Evolutionary conservation across 306 rosid species (phyloP).

Genomic region (Vachellia collinsii): DNA sequence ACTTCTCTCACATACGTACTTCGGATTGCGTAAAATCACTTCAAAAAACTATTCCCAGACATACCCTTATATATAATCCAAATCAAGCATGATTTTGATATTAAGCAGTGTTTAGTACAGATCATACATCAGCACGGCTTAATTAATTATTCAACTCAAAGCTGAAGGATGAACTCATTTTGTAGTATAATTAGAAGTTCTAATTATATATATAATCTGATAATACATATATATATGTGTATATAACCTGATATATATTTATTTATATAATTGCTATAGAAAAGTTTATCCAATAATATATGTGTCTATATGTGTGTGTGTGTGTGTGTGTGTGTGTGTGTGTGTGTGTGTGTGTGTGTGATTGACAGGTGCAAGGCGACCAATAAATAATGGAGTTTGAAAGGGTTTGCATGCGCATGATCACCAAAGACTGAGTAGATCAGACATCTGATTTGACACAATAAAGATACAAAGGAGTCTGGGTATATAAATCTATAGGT

Average conservation of each 20-base stretch:
- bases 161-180: neutral
- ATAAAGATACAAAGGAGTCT: conserved; percentile 37
- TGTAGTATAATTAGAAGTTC: neutral
- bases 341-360: too few relatives aligned
- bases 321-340: too few relatives aligned
- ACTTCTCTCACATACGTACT: too few relatives aligned
- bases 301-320: too few relatives aligned
- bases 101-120: neutral
- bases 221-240: too few relatives aligned
- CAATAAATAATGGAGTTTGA: neutral
- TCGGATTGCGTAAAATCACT: too few relatives aligned
- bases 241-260: too few relatives aligned
- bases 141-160: neutral
- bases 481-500: neutral
- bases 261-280: neutral
- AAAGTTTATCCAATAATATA: neutral
- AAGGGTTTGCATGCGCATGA: conserved; percentile 14
- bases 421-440: neutral
- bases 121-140: neutral
- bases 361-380: neutral
- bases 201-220: too few relatives aligned
- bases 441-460: conserved; percentile 6
- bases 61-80: neutral
- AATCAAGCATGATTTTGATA: neutral
- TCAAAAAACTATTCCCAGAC: too few relatives aligned